Evolutionary conservation across 306 rosid genomes (phyloP).

Genomic region (Trifolium subterraneum): DNA sequence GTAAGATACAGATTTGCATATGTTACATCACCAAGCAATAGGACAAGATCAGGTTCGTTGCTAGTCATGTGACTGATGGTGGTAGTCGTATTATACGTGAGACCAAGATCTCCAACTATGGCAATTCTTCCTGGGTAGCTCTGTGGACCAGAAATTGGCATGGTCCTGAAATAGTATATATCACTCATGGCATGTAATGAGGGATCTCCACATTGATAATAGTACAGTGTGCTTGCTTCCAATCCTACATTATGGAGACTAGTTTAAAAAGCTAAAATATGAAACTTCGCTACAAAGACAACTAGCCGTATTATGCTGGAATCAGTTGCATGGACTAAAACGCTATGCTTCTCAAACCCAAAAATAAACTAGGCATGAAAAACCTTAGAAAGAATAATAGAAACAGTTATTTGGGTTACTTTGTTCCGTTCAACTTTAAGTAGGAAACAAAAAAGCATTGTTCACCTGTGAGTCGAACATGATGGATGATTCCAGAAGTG

Average conservation of each 20-base stretch:
- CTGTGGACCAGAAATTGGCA: slow-evolving; percentile 65
- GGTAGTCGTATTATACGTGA: slow-evolving; percentile 79
- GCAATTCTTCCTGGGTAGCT: slow-evolving; percentile 74
- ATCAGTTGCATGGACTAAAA: background rate
- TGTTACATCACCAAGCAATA: slow-evolving; percentile 77
- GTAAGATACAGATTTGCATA: slow-evolving; percentile 85
- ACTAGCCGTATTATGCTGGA: background rate
- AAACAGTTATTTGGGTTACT: background rate
- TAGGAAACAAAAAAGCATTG: slow-evolving; percentile 15
- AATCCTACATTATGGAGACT: slow-evolving; percentile 54
- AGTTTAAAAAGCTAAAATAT: slow-evolving; percentile 22
- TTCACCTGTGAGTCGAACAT: slow-evolving; percentile 76
- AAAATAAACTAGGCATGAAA: slow-evolving; percentile 17
- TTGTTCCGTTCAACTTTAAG: slow-evolving; percentile 1
- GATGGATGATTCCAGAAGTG: slow-evolving; percentile 91
- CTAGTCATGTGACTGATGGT: slow-evolving; percentile 71
- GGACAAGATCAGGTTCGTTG: slow-evolving; percentile 74
- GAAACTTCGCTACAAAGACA: slow-evolving; percentile 10
- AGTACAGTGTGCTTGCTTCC: slow-evolving; percentile 65
- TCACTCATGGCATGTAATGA: slow-evolving; percentile 65
- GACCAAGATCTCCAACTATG: slow-evolving; percentile 89
- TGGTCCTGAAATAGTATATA: slow-evolving; percentile 63
- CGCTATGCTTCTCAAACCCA: background rate
- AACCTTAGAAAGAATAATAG: slow-evolving; percentile 3
- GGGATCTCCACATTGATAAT: slow-evolving; percentile 81